Evolutionary conservation across 768 basidiomycete genomes (phyloP), one percentile per base, ranked within the genome.

Genomic region (Dentipellis fragilis): DNA sequence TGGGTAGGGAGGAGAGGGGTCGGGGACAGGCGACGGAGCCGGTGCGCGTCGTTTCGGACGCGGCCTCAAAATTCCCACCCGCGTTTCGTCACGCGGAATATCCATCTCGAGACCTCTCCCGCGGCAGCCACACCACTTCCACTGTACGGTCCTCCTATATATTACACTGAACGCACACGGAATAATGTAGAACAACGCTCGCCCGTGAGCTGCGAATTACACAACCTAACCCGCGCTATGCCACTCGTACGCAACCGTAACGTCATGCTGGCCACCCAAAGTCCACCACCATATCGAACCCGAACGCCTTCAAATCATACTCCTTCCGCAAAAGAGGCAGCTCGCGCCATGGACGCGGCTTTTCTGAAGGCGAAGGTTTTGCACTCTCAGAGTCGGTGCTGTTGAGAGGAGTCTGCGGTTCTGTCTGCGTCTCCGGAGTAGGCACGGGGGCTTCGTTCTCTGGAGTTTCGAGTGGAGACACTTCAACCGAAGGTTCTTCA

Each of bases 271-370:
- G 75, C 88, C 87, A 89, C 49, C 83, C 75, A 65, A 91, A 81
- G 66, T 93, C 90, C 45, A 93, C 56, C 39, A 89, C 72, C 56
- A 91, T 70, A 45, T 80, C 81, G 46, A 93, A 71, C 9, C 89
- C 89, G 68, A 85, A 82, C 10, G 77, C 76, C 23, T 83, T 79
- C 58, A 93, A 67, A 65, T 92, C 89, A 62, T 87, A 83, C 65
- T 87, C 81, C 61, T 72, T 61, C 47, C 60, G 52, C 8, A 59
- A 47, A 29, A 56, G 53, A 11, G 58, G 58, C 8, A 51, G 58
- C 2, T 29, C 46, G 47, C 2, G 34, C 12, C 17, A 11, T 11
- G 12, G 12, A 22, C 22, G 8, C 19, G 17, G 47, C 51, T 36
- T 29, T 29, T 29, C 29, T 6, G 29, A 29, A 29, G 29, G 3